phyloP scores from a whole-genome alignment of 768 basidiomycete genomes.

The Psilocybe cubensis region DNA sequence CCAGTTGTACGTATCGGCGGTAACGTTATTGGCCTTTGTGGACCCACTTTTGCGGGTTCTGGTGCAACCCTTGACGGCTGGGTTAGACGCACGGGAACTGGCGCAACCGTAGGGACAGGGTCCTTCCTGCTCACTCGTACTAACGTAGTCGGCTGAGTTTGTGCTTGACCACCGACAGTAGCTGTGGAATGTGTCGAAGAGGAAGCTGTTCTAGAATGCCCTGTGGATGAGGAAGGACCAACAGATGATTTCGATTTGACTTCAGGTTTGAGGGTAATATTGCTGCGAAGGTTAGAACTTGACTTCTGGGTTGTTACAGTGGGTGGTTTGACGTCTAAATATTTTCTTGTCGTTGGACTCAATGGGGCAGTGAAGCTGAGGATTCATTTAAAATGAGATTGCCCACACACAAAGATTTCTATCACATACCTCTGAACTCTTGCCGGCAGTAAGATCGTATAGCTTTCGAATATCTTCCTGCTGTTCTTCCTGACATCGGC shows the following conservation, averaged over 20 bases:
- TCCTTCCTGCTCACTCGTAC: slow-evolving; percentile 26
- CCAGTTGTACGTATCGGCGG: slow-evolving; percentile 3
- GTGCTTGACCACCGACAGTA: slow-evolving; percentile 15
- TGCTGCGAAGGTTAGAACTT: slow-evolving; percentile 17
- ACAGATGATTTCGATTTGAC: slow-evolving; percentile 16
- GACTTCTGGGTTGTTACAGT: slow-evolving; percentile 19
- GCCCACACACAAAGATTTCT: neutral
- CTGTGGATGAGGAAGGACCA: slow-evolving; percentile 26
- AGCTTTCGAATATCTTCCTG: slow-evolving; percentile 76
- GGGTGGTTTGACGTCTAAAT: slow-evolving; percentile 58
- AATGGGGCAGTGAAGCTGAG: slow-evolving; percentile 73
- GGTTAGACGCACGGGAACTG: slow-evolving; percentile 29
- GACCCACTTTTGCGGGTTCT: slow-evolving; percentile 7
- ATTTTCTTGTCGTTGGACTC: slow-evolving; percentile 77
- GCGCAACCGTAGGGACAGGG: slow-evolving; percentile 11
- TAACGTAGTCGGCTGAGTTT: slow-evolving; percentile 18
- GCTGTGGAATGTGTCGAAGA: slow-evolving; percentile 25
- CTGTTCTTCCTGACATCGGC: slow-evolving; percentile 74
- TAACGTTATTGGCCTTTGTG: slow-evolving; percentile 7
- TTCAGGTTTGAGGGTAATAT: slow-evolving; percentile 3
- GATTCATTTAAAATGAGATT: neutral
- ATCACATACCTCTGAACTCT: slow-evolving; percentile 62
- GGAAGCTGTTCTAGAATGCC: slow-evolving; percentile 29
- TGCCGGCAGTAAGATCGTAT: slow-evolving; percentile 68
- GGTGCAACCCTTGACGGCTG: slow-evolving; percentile 17